Evolutionary conservation across 352 stramenopile species (phyloP).

Genomic region (Phytophthora litchii): DNA sequence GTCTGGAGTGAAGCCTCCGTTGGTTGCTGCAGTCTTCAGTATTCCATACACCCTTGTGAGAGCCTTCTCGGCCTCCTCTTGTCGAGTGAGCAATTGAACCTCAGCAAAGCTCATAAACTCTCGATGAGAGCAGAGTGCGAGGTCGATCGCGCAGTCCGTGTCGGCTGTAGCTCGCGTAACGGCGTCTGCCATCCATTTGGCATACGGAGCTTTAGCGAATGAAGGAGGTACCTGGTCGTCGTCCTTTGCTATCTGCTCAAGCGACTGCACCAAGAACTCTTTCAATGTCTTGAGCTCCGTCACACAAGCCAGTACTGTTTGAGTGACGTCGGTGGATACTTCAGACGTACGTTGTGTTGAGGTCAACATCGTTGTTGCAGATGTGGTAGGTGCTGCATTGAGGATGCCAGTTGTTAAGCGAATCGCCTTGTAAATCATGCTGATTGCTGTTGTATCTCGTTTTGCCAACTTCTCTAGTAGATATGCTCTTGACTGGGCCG

Average conservation of each 20-base stretch:
- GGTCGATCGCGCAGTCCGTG: conserved; percentile 59
- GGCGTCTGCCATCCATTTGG: conserved; percentile 28
- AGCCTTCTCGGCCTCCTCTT: conserved; percentile 29
- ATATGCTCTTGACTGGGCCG: conserved; percentile 30
- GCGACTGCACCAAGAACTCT: conserved; percentile 64
- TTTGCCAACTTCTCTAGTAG: conserved; percentile 62
- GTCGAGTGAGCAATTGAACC: conserved; percentile 39
- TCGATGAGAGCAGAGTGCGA: conserved; percentile 58
- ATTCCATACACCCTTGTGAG: conserved; percentile 36
- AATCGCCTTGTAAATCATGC: conserved; percentile 73
- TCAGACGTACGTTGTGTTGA: conserved; percentile 20
- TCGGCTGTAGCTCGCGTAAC: conserved; percentile 32
- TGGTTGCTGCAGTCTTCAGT: conserved; percentile 31
- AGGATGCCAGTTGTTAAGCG: conserved; percentile 71
- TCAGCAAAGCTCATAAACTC: conserved; percentile 59
- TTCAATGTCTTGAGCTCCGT: conserved; percentile 79
- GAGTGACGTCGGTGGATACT: conserved; percentile 60
- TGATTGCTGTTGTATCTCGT: conserved; percentile 62
- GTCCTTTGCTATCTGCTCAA: conserved; percentile 50
- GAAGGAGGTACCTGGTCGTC: conserved; percentile 15
- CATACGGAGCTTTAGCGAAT: conserved; percentile 20
- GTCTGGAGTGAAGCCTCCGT: conserved; percentile 39
- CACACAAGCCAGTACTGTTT: conserved; percentile 64
- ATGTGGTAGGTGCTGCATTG: conserved; percentile 37
- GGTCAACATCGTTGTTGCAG: neutral